These are phyloP conservation scores for Penicillium vulpinum DNA, from an alignment of 2,329 filamentous ascomycete genomes.

Conservation along the genomic window DNA sequence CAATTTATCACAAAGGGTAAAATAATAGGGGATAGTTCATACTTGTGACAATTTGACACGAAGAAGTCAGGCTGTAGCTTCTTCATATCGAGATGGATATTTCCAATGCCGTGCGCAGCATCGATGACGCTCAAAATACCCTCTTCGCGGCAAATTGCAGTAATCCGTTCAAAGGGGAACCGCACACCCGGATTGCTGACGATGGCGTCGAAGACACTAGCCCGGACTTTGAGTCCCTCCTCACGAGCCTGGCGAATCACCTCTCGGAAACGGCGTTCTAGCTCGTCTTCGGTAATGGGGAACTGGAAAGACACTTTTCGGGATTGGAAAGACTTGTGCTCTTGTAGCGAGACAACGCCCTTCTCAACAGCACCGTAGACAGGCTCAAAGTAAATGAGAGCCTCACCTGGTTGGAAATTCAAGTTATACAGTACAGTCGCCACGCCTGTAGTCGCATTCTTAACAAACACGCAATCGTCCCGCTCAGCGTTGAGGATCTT, in stretches of 20 bases:
- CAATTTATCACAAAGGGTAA: neutral
- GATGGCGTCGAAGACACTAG: constrained; percentile 79
- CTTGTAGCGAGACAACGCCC: constrained; percentile 69
- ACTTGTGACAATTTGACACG: constrained; percentile 80
- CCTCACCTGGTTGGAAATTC: constrained; percentile 67
- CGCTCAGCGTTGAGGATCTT: constrained; percentile 64
- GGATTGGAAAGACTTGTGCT: constrained; percentile 57
- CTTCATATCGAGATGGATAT: constrained; percentile 69
- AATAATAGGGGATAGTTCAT: constrained; percentile 5
- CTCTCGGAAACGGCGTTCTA: constrained; percentile 62
- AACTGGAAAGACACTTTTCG: constrained; percentile 63
- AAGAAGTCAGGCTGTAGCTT: constrained; percentile 79
- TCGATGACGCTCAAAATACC: constrained; percentile 75
- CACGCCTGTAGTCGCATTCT: constrained; percentile 70
- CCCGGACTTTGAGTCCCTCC: constrained; percentile 61
- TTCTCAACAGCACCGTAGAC: constrained; percentile 78
- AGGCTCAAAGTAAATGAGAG: constrained; percentile 73
- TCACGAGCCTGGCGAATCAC: constrained; percentile 57
- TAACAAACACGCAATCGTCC: constrained; percentile 71
- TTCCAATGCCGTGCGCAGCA: constrained; percentile 80
- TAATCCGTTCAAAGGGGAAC: constrained; percentile 73
- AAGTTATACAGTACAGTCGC: constrained; percentile 81
- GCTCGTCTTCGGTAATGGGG: constrained; percentile 67
- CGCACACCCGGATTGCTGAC: constrained; percentile 74
- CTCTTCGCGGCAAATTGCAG: constrained; percentile 63